Conservation (phyloP, 768 basidiomycete genomes). For the Hericium alpestre region DNA sequence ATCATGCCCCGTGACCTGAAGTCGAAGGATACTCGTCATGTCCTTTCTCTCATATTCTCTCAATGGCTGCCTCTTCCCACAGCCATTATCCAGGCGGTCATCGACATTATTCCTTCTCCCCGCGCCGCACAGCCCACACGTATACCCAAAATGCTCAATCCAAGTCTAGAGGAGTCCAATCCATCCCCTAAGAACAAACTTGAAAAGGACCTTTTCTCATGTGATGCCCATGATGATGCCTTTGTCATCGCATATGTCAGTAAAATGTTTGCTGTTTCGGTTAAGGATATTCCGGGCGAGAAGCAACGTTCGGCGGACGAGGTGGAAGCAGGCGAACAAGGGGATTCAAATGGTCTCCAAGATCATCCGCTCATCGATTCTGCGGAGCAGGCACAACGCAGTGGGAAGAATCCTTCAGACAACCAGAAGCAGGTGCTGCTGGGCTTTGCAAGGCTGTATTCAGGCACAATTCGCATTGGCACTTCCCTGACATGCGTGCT, state of each 20-base stretch:
- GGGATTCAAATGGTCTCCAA: background rate
- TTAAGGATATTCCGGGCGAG: constrained; percentile 75
- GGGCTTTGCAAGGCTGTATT: constrained; percentile 91
- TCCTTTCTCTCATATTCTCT: constrained; percentile 79
- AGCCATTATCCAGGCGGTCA: constrained; percentile 80
- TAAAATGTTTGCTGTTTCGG: constrained; percentile 95
- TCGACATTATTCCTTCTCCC: constrained; percentile 91
- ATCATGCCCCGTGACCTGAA: constrained; percentile 82
- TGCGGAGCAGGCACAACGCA: no score
- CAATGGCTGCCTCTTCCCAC: constrained; percentile 96
- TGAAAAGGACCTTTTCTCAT: constrained; percentile 74
- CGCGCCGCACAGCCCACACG: constrained; percentile 68
- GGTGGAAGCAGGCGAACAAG: constrained; percentile 15
- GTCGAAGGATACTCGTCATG: constrained; percentile 78
- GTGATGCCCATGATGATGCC: constrained; percentile 46
- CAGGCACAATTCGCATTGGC: constrained; percentile 66
- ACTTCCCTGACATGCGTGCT: constrained; percentile 61
- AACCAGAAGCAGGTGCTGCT: constrained; percentile 52
- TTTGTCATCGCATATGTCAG: constrained; percentile 81
- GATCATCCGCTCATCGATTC: no score
- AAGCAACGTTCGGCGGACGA: constrained; percentile 43
- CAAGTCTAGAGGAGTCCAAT: constrained; percentile 52
- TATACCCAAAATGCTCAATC: constrained; percentile 87
- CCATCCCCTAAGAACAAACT: constrained; percentile 63
- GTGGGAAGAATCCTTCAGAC: no score